Evolutionary conservation across 2,329 filamentous ascomycete species (phyloP).

Genomic region (Fonsecaea pugnacius): DNA sequence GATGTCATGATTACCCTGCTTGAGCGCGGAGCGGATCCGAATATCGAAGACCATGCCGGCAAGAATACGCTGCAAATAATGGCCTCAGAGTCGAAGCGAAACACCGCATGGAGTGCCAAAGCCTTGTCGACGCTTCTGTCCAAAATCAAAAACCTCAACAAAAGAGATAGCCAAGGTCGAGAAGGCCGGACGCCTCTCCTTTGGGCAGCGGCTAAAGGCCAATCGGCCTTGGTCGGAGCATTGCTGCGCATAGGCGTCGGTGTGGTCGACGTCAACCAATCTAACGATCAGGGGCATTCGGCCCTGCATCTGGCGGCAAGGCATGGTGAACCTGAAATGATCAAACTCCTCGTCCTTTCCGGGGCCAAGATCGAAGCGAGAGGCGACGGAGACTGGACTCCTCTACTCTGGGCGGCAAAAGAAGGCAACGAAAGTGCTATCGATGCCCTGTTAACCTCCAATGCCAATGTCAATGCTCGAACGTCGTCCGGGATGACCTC

Average conservation of each 20-base stretch:
- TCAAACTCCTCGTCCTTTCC: slow-evolving; percentile 41
- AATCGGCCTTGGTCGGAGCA: slow-evolving; percentile 55
- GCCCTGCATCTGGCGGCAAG: slow-evolving; percentile 57
- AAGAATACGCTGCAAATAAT: slow-evolving; percentile 46
- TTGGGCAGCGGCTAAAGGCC: slow-evolving; percentile 63
- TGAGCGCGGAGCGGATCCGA: slow-evolving; percentile 20
- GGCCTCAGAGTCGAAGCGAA: slow-evolving; percentile 48
- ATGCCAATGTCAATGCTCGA: slow-evolving; percentile 43
- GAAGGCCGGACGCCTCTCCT: slow-evolving; percentile 59
- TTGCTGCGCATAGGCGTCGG: slow-evolving; percentile 44
- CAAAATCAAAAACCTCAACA: slow-evolving; percentile 49
- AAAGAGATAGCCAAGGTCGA: slow-evolving; percentile 53
- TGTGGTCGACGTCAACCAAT: slow-evolving; percentile 48
- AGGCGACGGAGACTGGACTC: slow-evolving; percentile 56
- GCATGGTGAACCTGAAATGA: slow-evolving; percentile 46
- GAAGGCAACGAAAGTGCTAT: slow-evolving; percentile 54
- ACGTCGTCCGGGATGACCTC: slow-evolving; percentile 46
- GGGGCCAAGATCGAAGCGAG: slow-evolving; percentile 47
- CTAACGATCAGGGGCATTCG: slow-evolving; percentile 50
- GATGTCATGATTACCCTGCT: slow-evolving; percentile 25
- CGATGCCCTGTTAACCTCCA: slow-evolving; percentile 46
- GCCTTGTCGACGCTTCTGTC: slow-evolving; percentile 49
- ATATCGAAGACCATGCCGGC: slow-evolving; percentile 18
- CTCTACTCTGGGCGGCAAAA: slow-evolving; percentile 59
- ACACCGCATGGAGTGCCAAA: slow-evolving; percentile 53